A percentile compares a stretch with the other conserved stretches of the same genome.
Conservation (phyloP, 2,329 filamentous ascomycete species). For the Phaeosphaeria sp. region DNA sequence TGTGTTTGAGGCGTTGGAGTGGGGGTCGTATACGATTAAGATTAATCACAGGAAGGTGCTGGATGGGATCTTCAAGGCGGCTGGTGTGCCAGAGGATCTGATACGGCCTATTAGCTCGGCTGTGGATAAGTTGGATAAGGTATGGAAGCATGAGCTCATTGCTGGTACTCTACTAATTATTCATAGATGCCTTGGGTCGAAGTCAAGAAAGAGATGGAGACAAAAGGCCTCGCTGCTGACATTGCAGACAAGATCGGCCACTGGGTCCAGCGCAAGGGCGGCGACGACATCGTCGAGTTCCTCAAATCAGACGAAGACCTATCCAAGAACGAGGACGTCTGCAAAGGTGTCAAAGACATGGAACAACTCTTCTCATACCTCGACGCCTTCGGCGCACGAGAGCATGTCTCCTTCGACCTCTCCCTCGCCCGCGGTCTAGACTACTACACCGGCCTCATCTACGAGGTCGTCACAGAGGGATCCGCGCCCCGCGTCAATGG, state of each 20-base stretch:
- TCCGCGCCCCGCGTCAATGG: slow-evolving; percentile 62
- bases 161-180: slow-evolving; percentile 15
- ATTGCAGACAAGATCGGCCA: slow-evolving; percentile 88
- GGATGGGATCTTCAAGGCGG: slow-evolving; percentile 90
- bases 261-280: slow-evolving; percentile 80
- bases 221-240: slow-evolving; percentile 79
- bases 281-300: slow-evolving; percentile 69
- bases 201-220: slow-evolving; percentile 91
- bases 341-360: slow-evolving; percentile 83
- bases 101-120: slow-evolving; percentile 89
- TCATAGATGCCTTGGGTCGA: slow-evolving; percentile 75
- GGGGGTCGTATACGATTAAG: slow-evolving; percentile 84
- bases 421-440: slow-evolving; percentile 90
- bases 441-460: slow-evolving; percentile 91
- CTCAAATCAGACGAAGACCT: slow-evolving; percentile 33
- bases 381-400: slow-evolving; percentile 74
- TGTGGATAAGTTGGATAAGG: slow-evolving; percentile 95
- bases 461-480: slow-evolving; percentile 85
- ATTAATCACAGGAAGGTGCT: slow-evolving; percentile 94
- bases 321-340: slow-evolving; percentile 69
- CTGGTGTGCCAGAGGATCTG: slow-evolving; percentile 85
- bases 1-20: slow-evolving; percentile 81
- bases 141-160: slow-evolving; percentile 32
- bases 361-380: slow-evolving; percentile 81
- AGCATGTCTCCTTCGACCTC: slow-evolving; percentile 85